A percentile compares a stretch with the other conserved stretches of the same genome.
Conservation (phyloP, 257 asterid genomes). For the Paraleonurus japonicus region DNA sequence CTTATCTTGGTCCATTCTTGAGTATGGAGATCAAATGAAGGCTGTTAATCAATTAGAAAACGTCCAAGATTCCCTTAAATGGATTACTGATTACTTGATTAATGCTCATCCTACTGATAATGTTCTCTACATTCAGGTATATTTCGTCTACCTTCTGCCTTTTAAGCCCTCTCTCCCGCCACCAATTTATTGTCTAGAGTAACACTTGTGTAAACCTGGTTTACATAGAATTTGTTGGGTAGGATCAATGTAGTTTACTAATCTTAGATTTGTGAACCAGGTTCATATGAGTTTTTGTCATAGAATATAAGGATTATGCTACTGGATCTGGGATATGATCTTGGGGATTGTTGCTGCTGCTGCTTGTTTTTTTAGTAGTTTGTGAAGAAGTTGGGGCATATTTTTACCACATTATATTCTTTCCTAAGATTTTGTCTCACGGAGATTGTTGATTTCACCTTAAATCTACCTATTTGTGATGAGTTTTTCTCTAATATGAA, state of each 20-base stretch:
- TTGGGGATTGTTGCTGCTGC: neutral
- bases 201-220: too few relatives aligned
- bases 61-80: constrained; percentile 70
- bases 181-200: neutral
- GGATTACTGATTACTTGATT: constrained; percentile 86
- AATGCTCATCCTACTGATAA: constrained; percentile 75
- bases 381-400: too few relatives aligned
- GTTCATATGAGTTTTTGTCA: too few relatives aligned
- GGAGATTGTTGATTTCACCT: too few relatives aligned
- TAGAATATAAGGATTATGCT: too few relatives aligned
- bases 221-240: too few relatives aligned
- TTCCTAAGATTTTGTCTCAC: too few relatives aligned
- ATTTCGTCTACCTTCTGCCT: neutral
- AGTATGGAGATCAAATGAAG: constrained; percentile 93
- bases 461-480: too few relatives aligned
- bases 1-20: constrained; percentile 90
- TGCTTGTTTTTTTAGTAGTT: neutral
- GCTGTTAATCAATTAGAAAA: constrained; percentile 59
- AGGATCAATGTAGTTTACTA: too few relatives aligned
- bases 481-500: too few relatives aligned
- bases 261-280: too few relatives aligned
- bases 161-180: neutral
- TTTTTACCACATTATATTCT: too few relatives aligned
- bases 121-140: constrained; percentile 85
- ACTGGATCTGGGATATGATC: neutral